A percentile compares a stretch with the other conserved stretches of the same genome.
phyloP scores from a whole-genome alignment of 2,329 filamentous ascomycete species.

The Clonostachys solani region DNA sequence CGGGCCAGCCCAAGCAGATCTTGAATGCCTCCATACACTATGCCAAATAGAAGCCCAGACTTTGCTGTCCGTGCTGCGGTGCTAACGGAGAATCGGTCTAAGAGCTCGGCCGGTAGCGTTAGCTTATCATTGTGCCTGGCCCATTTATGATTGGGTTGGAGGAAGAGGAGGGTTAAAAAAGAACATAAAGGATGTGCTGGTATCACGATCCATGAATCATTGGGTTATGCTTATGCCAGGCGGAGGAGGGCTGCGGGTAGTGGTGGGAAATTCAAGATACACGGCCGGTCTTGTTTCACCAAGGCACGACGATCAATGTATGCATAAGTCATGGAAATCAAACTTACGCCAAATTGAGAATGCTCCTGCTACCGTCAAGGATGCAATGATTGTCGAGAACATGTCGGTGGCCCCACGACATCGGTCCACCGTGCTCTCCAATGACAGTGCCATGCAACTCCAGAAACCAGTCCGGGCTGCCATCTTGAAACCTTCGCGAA shows the following conservation, averaged over 20 bases:
- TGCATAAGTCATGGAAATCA: too few relatives aligned
- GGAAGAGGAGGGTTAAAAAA: neutral
- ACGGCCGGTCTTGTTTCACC: too few relatives aligned
- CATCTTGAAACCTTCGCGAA: conserved; percentile 75
- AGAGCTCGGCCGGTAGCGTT: neutral
- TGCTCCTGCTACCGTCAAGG: conserved; percentile 75
- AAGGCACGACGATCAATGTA: too few relatives aligned
- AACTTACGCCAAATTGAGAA: conserved; percentile 82
- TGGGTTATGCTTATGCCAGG: too few relatives aligned
- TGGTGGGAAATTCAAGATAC: too few relatives aligned
- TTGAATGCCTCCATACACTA: conserved; percentile 77
- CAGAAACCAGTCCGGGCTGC: conserved; percentile 67
- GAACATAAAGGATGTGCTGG: too few relatives aligned
- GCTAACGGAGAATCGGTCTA: conserved; percentile 76
- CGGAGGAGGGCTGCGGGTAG: too few relatives aligned
- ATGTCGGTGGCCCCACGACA: conserved; percentile 69
- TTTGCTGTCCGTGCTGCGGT: conserved; percentile 75
- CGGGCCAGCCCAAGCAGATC: conserved; percentile 66
- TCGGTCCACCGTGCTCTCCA: conserved; percentile 83
- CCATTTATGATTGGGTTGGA: neutral
- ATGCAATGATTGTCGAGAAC: conserved; percentile 76
- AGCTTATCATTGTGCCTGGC: neutral
- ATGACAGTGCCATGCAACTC: conserved; percentile 70
- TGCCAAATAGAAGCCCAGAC: conserved; percentile 72
- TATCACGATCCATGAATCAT: too few relatives aligned